Base-by-base conservation (phyloP, 1,139 yeast species). In the Protomyces arabidopsidicola region DNA sequence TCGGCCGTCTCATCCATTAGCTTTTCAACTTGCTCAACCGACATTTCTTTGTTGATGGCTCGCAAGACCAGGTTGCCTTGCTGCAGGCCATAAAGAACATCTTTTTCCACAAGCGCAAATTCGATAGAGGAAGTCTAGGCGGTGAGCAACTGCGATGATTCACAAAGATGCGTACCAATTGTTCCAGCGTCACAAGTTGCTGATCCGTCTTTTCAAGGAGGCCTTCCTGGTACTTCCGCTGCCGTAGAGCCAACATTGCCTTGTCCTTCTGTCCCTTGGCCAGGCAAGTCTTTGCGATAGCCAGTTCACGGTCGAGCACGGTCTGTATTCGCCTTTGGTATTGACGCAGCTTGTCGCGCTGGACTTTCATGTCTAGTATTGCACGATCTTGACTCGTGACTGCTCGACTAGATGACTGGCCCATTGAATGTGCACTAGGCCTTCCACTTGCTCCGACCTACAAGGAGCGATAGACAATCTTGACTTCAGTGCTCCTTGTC, bases 311-410 rank as follows among this genome's bases (percentile, higher is more conserved):
- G 31, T 78, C 79, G 16, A 88, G 79, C 8, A 88, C 81, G 0
- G 75, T 74, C 52, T 78, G 78, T 53, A 90, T 81, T 67, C 84
- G 82, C 64, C 80, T 81, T 69, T 88, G 91, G 69, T 90, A 88
- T 72, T 86, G 88, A 67, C 83, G 84, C 54, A 93, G 79, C 70
- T 87, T 87, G 74, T 93, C 98, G 66, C 97, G 80, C 70, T 95
- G 97, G 53, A 87, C 79, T 72, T 93, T 93, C 71, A 93, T 80
- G 72, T 90, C 95, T 70, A 89, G 79, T 20, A 93, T 82, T 0
- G 97, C 97, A 70, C 80, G 82, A 72, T 93, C 98, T 69, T 90
- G 93, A 34, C 85, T 80, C 1, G 96, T 89, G 36, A 90, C 84
- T 42, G 48, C 20, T 42, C 51, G 51, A 22, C 62, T 58, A 39